These are phyloP conservation scores for Phyllosticta citriasiana DNA, from an alignment of 2,329 filamentous ascomycete genomes.

Conservation along the genomic window DNA sequence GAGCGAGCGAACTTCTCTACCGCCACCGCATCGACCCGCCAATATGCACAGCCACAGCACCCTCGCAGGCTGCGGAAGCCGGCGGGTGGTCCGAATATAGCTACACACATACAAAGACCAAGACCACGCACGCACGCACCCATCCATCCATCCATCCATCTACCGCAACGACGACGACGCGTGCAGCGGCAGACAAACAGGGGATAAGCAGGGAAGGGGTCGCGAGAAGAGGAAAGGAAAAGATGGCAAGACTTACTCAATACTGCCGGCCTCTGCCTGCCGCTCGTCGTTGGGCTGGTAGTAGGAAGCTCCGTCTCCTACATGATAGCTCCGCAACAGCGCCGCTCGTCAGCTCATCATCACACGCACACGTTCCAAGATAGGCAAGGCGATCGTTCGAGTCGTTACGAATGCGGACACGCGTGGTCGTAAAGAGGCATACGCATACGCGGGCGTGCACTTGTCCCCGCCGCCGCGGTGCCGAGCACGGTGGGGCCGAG, in stretches of 20 bases:
- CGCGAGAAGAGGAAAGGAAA: not conserved
- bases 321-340: no score
- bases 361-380: not conserved
- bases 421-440: no score
- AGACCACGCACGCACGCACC: not conserved
- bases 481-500: no score
- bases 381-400: not conserved
- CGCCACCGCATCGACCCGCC: not conserved
- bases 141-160: no score
- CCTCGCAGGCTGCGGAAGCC: not conserved
- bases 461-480: no score
- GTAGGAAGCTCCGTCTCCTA: constrained; percentile 22
- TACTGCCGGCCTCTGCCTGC: constrained; percentile 12
- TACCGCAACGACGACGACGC: not conserved
- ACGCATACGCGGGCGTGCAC: no score
- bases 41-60: not conserved
- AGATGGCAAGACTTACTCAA: constrained; percentile 2
- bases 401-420: not conserved
- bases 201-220: not conserved
- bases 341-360: not conserved
- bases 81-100: not conserved
- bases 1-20: not conserved
- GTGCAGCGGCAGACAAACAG: constrained; percentile 21
- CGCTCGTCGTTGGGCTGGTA: constrained; percentile 26
- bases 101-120: no score